Evolutionary conservation across 345 rosid species (phyloP).

Genomic region (Euphorbia peplus): DNA sequence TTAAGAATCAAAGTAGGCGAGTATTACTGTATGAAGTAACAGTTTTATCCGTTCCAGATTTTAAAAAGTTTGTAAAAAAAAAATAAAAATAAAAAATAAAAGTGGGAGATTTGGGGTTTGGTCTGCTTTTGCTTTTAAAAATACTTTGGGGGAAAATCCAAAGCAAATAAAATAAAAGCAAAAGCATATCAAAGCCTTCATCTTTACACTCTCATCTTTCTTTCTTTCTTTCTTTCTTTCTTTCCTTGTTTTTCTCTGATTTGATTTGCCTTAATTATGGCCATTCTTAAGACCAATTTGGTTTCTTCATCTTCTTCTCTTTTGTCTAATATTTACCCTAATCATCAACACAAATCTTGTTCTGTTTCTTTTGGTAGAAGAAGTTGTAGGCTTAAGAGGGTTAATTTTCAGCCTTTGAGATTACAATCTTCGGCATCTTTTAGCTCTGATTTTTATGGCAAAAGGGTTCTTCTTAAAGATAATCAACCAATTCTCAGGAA

Average conservation of each 20-base stretch:
- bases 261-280: not conserved
- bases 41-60: no score
- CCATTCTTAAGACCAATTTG: constrained; percentile 26
- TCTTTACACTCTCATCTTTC: not conserved
- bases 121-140: not conserved
- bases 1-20: not conserved
- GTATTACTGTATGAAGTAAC: constrained; percentile 5
- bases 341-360: constrained; percentile 30
- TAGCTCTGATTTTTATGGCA: constrained; percentile 43
- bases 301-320: constrained; percentile 23
- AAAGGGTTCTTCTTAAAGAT: constrained; percentile 33
- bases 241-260: not conserved
- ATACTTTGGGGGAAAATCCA: not conserved
- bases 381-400: constrained; percentile 31
- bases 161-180: not conserved
- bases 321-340: not conserved
- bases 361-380: constrained; percentile 25
- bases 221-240: not conserved
- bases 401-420: constrained; percentile 35
- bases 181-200: not conserved
- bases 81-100: not conserved
- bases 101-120: not conserved
- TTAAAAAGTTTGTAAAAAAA: not conserved
- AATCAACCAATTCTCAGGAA: constrained; percentile 21
- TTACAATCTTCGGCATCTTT: not conserved